Conservation (phyloP, 2,329 filamentous ascomycete genomes). For the Akanthomyces uredinophilus region DNA sequence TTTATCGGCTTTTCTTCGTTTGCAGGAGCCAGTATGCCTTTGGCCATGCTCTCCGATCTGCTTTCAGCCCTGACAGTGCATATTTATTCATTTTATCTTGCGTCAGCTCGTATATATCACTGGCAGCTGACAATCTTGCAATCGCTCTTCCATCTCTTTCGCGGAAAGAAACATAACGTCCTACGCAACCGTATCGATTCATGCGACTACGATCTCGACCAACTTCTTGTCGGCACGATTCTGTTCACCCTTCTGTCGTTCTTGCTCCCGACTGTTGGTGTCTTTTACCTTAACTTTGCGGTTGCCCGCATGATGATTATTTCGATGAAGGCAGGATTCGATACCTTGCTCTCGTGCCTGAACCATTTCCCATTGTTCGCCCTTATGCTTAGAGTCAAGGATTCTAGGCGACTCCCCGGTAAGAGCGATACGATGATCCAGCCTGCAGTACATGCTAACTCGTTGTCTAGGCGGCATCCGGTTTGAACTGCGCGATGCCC, state of each 20-base stretch:
- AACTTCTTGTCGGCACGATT: conserved; percentile 92
- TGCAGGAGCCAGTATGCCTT: conserved; percentile 92
- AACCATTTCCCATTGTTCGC: conserved; percentile 98
- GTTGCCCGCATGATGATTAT: conserved; percentile 94
- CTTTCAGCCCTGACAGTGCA: conserved; percentile 88
- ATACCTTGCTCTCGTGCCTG: conserved; percentile 85
- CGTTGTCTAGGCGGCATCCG: conserved; percentile 57
- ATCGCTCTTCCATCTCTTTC: conserved; percentile 97
- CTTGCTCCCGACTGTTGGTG: conserved; percentile 85
- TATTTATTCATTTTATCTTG: conserved; percentile 97
- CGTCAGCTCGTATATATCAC: conserved; percentile 93
- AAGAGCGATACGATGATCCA: conserved; percentile 21
- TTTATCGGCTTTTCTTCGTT: conserved; percentile 94
- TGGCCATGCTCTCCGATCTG: conserved; percentile 90
- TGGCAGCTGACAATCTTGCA: conserved; percentile 97
- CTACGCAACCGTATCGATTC: conserved; percentile 96
- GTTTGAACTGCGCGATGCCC: conserved; percentile 81
- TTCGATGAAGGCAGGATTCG: conserved; percentile 80
- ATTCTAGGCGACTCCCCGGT: conserved; percentile 83
- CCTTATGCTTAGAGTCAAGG: conserved; percentile 91
- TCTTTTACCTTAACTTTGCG: conserved; percentile 96
- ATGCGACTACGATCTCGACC: conserved; percentile 97
- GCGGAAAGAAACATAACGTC: conserved; percentile 96
- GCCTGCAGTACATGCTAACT: conserved; percentile 4
- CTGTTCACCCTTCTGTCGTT: conserved; percentile 95